Conservation (phyloP, 192 early-diverging fungal genomes). For the Kickxella alabastrina region DNA sequence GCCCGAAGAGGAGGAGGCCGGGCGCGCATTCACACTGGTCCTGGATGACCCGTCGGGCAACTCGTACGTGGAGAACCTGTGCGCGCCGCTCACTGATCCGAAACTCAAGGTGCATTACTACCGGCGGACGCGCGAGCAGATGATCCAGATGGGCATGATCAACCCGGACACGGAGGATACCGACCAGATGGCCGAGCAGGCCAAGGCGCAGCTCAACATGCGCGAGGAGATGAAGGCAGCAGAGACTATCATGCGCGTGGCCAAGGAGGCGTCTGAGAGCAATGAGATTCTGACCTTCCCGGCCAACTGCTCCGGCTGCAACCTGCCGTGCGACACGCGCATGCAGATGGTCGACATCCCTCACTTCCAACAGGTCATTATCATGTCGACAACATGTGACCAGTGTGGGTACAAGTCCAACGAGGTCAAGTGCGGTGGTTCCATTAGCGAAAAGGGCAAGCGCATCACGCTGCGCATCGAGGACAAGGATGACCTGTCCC, state of each 20-base stretch:
- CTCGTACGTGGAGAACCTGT: slow-evolving; percentile 85
- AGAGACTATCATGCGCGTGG: slow-evolving; percentile 23
- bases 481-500: slow-evolving; percentile 81
- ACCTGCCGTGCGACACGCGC: slow-evolving; percentile 71
- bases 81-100: slow-evolving; percentile 69
- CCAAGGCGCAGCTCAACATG: slow-evolving; percentile 14
- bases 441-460: slow-evolving; percentile 72
- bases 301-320: slow-evolving; percentile 82
- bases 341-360: slow-evolving; percentile 92
- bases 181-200: slow-evolving; percentile 19
- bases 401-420: slow-evolving; percentile 92
- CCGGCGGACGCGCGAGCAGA: slow-evolving; percentile 72
- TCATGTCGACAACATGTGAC: slow-evolving; percentile 92
- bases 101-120: slow-evolving; percentile 67
- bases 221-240: slow-evolving; percentile 46
- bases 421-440: slow-evolving; percentile 93
- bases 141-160: slow-evolving; percentile 68
- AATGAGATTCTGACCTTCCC: slow-evolving; percentile 79
- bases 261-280: slow-evolving; percentile 57
- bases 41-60: slow-evolving; percentile 92
- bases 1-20: slow-evolving; percentile 37
- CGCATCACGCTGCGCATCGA: slow-evolving; percentile 78
- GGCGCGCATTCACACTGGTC: slow-evolving; percentile 64
- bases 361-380: slow-evolving; percentile 93
- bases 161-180: slow-evolving; percentile 56